Percentiles rank a stretch among this genome's conserved stretches.
Conservation (phyloP, 495 filamentous ascomycete species). For the Tuber microsphaerosporum region DNA sequence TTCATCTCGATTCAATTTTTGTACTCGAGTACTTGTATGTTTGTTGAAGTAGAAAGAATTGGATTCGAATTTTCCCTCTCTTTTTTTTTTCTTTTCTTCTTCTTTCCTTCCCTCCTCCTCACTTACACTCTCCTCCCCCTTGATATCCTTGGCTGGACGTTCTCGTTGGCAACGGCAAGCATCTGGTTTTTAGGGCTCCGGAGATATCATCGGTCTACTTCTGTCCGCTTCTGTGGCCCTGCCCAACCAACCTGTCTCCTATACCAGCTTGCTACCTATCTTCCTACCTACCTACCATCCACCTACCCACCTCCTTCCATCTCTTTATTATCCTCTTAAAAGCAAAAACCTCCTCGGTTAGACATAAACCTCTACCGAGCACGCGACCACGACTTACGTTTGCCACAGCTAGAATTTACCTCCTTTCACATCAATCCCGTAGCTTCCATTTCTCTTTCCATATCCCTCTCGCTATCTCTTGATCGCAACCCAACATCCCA, state of each 20-base stretch:
- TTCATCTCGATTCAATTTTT: neutral
- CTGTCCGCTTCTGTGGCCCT: neutral
- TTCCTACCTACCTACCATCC: slow-evolving; percentile 3
- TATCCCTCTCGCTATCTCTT: neutral
- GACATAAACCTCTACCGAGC: slow-evolving; percentile 4
- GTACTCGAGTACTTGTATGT: neutral
- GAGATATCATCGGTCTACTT: slow-evolving; percentile 13
- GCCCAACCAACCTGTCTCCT: slow-evolving; percentile 4
- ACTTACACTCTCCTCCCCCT: neutral
- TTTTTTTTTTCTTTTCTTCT: neutral
- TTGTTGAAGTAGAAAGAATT: slow-evolving; percentile 1
- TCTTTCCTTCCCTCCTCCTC: slow-evolving; percentile 1
- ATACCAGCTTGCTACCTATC: slow-evolving; percentile 3
- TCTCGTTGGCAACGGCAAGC: neutral
- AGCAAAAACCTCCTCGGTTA: neutral
- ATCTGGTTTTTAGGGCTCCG: slow-evolving; percentile 14
- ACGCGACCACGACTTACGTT: slow-evolving; percentile 20
- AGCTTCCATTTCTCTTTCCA: slow-evolving; percentile 6
- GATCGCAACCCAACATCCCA: neutral
- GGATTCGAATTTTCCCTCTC: neutral
- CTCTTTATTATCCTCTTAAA: neutral
- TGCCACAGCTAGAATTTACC: slow-evolving; percentile 7
- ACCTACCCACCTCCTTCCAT: slow-evolving; percentile 14
- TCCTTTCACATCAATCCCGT: slow-evolving; percentile 18
- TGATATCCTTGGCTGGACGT: neutral